These are phyloP conservation scores for Metschnikowia aberdeeniae DNA, from an alignment of 805 yeast species.

Conservation along the genomic window DNA sequence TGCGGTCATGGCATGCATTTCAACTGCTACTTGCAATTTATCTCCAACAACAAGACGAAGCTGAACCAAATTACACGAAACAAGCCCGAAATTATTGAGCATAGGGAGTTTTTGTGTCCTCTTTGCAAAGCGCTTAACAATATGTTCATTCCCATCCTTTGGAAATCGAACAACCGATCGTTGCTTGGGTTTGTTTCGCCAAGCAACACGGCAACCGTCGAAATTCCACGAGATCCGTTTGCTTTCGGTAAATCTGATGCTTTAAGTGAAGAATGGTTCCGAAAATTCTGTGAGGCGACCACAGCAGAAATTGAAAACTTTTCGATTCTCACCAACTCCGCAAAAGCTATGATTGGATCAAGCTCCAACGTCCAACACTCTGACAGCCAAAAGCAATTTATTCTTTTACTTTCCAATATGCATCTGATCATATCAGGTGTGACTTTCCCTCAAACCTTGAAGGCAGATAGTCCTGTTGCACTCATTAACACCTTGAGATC, in stretches of 20 bases:
- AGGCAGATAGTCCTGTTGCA: conserved; percentile 32
- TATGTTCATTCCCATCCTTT: conserved; percentile 72
- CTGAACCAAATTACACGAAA: conserved; percentile 77
- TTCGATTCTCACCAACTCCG: conserved; percentile 23
- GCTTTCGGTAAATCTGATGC: conserved; percentile 14
- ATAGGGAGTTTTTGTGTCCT: conserved; percentile 81
- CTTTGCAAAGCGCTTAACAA: conserved; percentile 85
- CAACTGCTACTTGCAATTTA: conserved; percentile 64
- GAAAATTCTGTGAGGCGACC: conserved; percentile 18
- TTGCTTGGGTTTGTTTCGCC: conserved; percentile 20
- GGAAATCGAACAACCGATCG: conserved; percentile 45
- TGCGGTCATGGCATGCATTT: conserved; percentile 96
- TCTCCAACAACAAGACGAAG: conserved; percentile 51
- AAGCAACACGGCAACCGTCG: conserved; percentile 1
- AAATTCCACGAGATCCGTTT: conserved; percentile 10
- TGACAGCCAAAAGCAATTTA: conserved; percentile 23
- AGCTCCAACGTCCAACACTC: conserved; percentile 10
- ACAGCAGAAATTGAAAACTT: conserved; percentile 22
- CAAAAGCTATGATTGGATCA: conserved; percentile 27
- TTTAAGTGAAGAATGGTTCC: conserved; percentile 24
- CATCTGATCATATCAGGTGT: conserved; percentile 31
- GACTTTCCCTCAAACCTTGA: conserved; percentile 36
- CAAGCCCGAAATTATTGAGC: conserved; percentile 67
- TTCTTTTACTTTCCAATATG: conserved; percentile 30
- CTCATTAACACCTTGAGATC: conserved; percentile 59